A percentile compares a stretch with the other conserved stretches of the same genome.
These are phyloP conservation scores for Vanrija sp. DNA, from an alignment of 1,284 basidiomycete genomes.

Conservation along the genomic window DNA sequence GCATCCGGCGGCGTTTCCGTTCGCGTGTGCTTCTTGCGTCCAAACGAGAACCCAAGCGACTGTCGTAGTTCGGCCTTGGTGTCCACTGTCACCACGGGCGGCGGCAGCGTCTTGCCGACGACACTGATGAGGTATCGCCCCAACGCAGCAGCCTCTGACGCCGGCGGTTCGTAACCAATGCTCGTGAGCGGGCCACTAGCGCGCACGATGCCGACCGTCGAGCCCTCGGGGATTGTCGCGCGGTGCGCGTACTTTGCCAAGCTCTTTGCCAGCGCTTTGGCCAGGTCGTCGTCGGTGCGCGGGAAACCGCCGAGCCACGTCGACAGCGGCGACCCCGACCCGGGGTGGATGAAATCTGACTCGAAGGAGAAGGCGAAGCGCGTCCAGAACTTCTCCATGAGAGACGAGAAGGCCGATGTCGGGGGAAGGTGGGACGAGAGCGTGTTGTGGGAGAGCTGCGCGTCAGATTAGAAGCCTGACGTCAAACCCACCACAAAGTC, in stretches of 20 bases:
- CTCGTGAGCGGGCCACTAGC: neutral
- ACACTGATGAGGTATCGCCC: slow-evolving; percentile 23
- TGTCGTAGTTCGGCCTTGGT: slow-evolving; percentile 4
- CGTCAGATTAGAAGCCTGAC: slow-evolving; percentile 10
- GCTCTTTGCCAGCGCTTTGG: neutral
- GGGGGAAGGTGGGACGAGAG: slow-evolving; percentile 20
- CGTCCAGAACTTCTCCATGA: slow-evolving; percentile 40
- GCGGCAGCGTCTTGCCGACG: slow-evolving; percentile 5
- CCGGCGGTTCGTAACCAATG: neutral
- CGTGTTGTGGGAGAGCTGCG: slow-evolving; percentile 32
- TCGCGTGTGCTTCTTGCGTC: slow-evolving; percentile 5
- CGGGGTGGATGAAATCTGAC: slow-evolving; percentile 18
- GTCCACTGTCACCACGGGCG: neutral
- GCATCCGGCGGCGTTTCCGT: neutral
- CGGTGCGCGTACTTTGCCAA: too few species aligned
- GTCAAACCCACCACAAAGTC: slow-evolving; percentile 34
- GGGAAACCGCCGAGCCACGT: slow-evolving; percentile 28
- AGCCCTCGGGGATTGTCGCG: neutral
- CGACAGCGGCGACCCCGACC: slow-evolving; percentile 8
- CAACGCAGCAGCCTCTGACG: slow-evolving; percentile 11
- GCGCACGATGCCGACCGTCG: neutral
- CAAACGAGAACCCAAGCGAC: slow-evolving; percentile 24
- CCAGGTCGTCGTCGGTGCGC: neutral
- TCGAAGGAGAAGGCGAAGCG: slow-evolving; percentile 39
- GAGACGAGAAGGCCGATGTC: slow-evolving; percentile 14